Conservation (phyloP, 441 rosid species). For the Eutrema salsugineum region DNA sequence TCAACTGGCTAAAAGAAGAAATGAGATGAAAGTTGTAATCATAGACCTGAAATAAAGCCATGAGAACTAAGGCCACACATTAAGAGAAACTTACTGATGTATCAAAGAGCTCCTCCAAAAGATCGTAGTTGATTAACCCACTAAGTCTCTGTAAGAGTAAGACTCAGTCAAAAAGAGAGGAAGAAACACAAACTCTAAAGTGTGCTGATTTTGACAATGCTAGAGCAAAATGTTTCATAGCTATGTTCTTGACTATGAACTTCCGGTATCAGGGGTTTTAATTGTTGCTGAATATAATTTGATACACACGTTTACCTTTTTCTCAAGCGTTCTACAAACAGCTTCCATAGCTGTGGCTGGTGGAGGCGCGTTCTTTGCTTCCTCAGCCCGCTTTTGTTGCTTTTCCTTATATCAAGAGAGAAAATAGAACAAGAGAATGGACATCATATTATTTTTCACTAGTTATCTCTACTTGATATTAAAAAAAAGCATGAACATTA, state of each 20-base stretch:
- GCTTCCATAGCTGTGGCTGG: conserved; percentile 70
- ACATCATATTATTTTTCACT: no score
- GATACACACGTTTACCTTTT: conserved; percentile 42
- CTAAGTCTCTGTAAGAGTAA: conserved; percentile 44
- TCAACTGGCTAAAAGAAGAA: background rate
- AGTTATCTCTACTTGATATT: no score
- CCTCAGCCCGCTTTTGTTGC: conserved; percentile 72
- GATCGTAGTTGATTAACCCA: conserved; percentile 56
- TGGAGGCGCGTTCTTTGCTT: conserved; percentile 53
- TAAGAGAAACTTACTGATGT: conserved; percentile 41
- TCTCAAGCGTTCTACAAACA: conserved; percentile 49
- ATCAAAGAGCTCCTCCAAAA: conserved; percentile 54
- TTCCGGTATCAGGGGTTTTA: background rate
- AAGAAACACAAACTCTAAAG: background rate
- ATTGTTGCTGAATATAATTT: background rate
- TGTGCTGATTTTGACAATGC: background rate
- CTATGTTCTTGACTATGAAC: background rate
- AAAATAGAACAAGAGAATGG: background rate
- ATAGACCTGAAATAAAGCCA: background rate
- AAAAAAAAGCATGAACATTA: background rate
- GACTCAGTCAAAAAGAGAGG: background rate
- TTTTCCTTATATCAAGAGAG: conserved; percentile 48
- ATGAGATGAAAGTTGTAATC: background rate
- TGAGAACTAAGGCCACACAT: background rate
- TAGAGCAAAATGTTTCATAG: background rate